phyloP scores from a whole-genome alignment of 352 stramenopile species.

The Phytophthora pisi region DNA sequence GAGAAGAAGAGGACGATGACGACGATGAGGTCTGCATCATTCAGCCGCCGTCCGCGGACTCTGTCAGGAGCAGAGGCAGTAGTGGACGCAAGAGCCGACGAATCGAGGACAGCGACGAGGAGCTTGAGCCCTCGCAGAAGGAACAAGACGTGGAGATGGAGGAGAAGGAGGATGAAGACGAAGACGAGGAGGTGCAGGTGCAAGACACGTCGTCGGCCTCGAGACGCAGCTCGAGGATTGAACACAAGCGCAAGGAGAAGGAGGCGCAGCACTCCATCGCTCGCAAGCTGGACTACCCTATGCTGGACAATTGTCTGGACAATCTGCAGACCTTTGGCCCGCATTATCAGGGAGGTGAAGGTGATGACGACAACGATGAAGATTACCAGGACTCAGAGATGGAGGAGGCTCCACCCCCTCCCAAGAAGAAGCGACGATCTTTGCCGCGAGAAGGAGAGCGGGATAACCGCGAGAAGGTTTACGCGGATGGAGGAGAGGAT shows the following conservation, averaged over 20 bases:
- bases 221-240: slow-evolving; percentile 66
- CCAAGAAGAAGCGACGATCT: slow-evolving; percentile 27
- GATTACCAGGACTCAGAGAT: slow-evolving; percentile 44
- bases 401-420: slow-evolving; percentile 15
- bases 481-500: slow-evolving; percentile 67
- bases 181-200: slow-evolving; percentile 4
- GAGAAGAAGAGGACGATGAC: slow-evolving; percentile 43
- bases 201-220: slow-evolving; percentile 41
- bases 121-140: slow-evolving; percentile 30
- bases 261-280: slow-evolving; percentile 33
- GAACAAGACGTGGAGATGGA: background rate
- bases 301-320: slow-evolving; percentile 75
- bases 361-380: slow-evolving; percentile 23
- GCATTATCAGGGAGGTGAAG: slow-evolving; percentile 24
- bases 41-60: slow-evolving; percentile 37
- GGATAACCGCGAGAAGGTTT: slow-evolving; percentile 39
- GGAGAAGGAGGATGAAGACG: background rate
- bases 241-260: slow-evolving; percentile 61
- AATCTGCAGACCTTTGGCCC: slow-evolving; percentile 28
- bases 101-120: slow-evolving; percentile 72
- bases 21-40: slow-evolving; percentile 70
- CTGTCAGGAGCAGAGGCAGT: slow-evolving; percentile 30
- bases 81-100: slow-evolving; percentile 33
- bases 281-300: slow-evolving; percentile 64
- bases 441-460: slow-evolving; percentile 28